These are phyloP conservation scores for Lagerstroemia speciosa DNA, from an alignment of 345 rosid species.

Conservation along the genomic window DNA sequence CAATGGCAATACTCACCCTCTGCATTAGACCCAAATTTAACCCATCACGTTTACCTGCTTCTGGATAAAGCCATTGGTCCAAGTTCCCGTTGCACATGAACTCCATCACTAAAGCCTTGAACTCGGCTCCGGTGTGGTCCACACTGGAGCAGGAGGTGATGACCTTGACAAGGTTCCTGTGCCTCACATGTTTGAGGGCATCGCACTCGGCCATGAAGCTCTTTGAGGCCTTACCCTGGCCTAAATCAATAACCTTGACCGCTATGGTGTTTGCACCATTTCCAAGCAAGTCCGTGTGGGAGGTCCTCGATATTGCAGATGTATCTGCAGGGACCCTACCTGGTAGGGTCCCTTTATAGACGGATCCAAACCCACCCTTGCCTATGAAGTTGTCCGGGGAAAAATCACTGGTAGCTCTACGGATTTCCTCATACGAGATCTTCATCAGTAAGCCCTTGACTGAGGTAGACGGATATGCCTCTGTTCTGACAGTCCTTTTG, in stretches of 20 bases:
- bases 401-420: constrained; percentile 10
- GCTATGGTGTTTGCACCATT: not conserved
- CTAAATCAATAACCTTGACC: constrained; percentile 12
- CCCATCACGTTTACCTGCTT: not conserved
- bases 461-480: not conserved
- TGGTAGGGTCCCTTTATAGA: constrained; percentile 13
- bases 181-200: constrained; percentile 12
- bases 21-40: constrained; percentile 7
- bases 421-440: constrained; percentile 13
- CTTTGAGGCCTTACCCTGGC: constrained; percentile 10
- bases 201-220: constrained; percentile 15
- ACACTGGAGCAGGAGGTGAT: constrained; percentile 16
- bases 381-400: constrained; percentile 14
- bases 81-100: constrained; percentile 17
- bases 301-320: not conserved
- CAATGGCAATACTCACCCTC: constrained; percentile 15
- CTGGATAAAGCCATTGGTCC: constrained; percentile 16
- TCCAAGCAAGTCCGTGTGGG: not conserved
- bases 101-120: constrained; percentile 23
- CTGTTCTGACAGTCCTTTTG: not conserved
- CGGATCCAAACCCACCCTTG: constrained; percentile 11
- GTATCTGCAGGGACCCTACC: not conserved
- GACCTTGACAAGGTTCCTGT: constrained; percentile 15
- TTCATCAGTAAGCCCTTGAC: not conserved
- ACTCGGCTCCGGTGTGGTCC: constrained; percentile 13